A percentile compares a stretch with the other conserved stretches of the same genome.
phyloP scores from a whole-genome alignment of 345 rosid genomes.

The Dipteronia sinensis region DNA sequence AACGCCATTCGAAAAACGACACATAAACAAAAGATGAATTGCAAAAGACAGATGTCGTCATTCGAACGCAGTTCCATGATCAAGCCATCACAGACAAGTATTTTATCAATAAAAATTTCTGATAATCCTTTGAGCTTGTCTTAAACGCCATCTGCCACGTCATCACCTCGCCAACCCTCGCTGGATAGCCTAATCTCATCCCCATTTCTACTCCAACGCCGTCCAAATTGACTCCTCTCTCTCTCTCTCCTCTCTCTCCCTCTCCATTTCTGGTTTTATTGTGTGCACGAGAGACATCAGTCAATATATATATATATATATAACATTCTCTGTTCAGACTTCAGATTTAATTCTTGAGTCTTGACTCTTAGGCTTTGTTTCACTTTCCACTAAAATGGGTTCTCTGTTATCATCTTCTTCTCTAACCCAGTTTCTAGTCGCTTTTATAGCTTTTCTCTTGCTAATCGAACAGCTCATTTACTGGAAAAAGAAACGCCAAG shows the following conservation, averaged over 20 bases:
- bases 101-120: no score
- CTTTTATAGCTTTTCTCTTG: conserved; percentile 37
- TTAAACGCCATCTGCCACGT: conserved; percentile 7
- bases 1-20: no score
- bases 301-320: not conserved
- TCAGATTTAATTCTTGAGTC: no score
- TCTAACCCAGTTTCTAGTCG: conserved; percentile 31
- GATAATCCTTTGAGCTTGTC: not conserved
- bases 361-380: no score
- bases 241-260: no score
- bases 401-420: conserved; percentile 1
- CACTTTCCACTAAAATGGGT: not conserved
- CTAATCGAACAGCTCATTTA: conserved; percentile 63
- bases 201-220: no score
- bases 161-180: not conserved
- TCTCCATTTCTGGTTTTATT: not conserved
- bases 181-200: not conserved
- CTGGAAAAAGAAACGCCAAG: conserved; percentile 53
- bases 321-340: not conserved
- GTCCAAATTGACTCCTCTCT: not conserved
- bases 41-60: no score
- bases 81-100: no score
- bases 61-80: no score
- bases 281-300: no score
- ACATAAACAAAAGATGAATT: no score